phyloP scores from a whole-genome alignment of 371 early-diverging fungal genomes.

The Mucor piriformis region DNA sequence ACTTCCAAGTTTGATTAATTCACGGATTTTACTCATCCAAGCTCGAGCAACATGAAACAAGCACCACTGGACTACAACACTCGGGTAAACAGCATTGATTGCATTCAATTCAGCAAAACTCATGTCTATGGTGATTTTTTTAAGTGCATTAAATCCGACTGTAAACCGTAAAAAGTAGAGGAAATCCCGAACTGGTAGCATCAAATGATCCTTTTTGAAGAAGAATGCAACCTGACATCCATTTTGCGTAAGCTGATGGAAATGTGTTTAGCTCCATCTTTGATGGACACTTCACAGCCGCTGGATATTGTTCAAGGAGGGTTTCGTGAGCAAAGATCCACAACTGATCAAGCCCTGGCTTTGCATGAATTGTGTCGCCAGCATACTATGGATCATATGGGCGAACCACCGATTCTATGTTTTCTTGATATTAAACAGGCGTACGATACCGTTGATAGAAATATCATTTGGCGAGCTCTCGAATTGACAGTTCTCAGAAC shows the following conservation, averaged over 20 bases:
- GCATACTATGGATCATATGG: slow-evolving; percentile 1
- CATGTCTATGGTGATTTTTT: slow-evolving; percentile 5
- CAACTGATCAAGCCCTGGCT: no score
- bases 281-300: no score
- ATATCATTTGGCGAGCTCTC: slow-evolving; percentile 14
- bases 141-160: neutral
- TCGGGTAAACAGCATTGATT: neutral
- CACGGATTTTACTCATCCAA: no score
- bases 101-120: neutral
- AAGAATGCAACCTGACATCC: neutral
- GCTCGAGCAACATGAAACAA: slow-evolving; percentile 4
- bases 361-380: no score
- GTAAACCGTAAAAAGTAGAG: neutral
- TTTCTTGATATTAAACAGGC: slow-evolving; percentile 28
- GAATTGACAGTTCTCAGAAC: neutral
- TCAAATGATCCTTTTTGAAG: neutral
- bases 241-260: neutral
- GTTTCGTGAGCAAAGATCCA: no score
- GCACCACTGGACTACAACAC: slow-evolving; percentile 3
- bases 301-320: no score
- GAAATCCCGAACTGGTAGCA: neutral
- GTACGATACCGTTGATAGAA: slow-evolving; percentile 23
- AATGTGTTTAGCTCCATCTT: no score
- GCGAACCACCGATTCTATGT: slow-evolving; percentile 9
- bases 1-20: no score